Evolutionary conservation across 2,329 filamentous ascomycete genomes (phyloP), one percentile per base, ranked within the genome.

Genomic region (Niveomyces coronatus): DNA sequence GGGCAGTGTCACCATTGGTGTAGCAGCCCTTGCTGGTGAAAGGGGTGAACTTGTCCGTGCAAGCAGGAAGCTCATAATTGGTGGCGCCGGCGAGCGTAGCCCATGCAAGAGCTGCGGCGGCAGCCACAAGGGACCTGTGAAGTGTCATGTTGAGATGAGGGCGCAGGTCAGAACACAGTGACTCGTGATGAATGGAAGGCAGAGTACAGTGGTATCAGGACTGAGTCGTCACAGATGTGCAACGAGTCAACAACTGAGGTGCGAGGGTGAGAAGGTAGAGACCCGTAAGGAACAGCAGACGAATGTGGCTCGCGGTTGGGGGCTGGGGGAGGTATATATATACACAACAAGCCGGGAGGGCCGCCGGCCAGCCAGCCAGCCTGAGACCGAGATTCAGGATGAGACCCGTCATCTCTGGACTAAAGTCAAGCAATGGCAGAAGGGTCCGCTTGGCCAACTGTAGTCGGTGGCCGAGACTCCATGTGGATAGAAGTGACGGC

Each of bases 1-100:
- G 61, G 10, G 63, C 55, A 18, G 49, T 50, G 20, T 42, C 51
- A 20, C 55, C 56, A 34, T 70, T 65, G 39, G 55, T 44, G 52
- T 60, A 71, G 53, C 68, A 71, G 31, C 68, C 68, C n/a, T 58
- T 53, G 48, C 63, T 65, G 38, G 64, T 57, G 44, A 65, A 71
- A 2, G 68, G 67, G 45, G 63, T 57, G 53, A 66, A 70, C 19
- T 60, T 50, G 11, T 58, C 51, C 5, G 61, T 49, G 47, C 68
- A 71, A 8, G 64, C 51, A 14, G 67, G 67, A 7, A 67, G 55
- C 43, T 67, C 57, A 31, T 61, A 48, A 46, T 65, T 62, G 55
- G 56, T 62, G 30, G 66, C 67, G 15, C 57, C 53, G 30, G 58
- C 57, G 37, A 49, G 44, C 19, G 54, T 53, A 39, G 60, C 46